Evolutionary conservation across 768 basidiomycete genomes (phyloP), one percentile per base, ranked within the genome.

Genomic region (Agaricus bisporus): DNA sequence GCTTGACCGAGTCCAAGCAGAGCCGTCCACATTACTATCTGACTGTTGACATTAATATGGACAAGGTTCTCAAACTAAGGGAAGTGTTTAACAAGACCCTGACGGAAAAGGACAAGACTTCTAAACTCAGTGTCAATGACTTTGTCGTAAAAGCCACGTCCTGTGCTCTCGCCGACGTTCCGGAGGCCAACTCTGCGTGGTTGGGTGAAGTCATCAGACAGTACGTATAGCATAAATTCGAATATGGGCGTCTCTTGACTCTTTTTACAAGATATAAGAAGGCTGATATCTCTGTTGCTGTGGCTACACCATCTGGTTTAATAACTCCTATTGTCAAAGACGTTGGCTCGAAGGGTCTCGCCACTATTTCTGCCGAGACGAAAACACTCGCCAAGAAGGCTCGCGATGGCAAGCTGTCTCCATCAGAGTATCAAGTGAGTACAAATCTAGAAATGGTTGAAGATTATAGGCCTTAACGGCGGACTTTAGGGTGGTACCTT

Each of bases 111-210:
- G 91, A 94, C 68, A 95, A 95, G 74, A 71, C 78, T 41, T 84
- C 88, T 29, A 99, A 98, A 75, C 81, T 99, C 49, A 95, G 91
- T 60, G 91, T 99, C 55, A 98, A 98, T 69, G 97, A 99, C 72
- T 99, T 99, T 67, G 82, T 99, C 63, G 84, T 98, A 65, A 99
- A 99, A 73, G 97, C 93, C 4, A 83, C 88, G 29, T 83, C 88
- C 8, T 88, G 92, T 62, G 95, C 97, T 1, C 78, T 98, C 47
- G 79, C 81, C 41, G 97, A 98, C 64, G 95, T 98, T 28, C 97
- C 97, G 43, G 97, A 98, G 68, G 95, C 86, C 60, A 99, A 99
- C 76, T 91, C 93, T 48, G 94, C 95, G 11, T 98, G 95, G 97
- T 70, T 98, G 56, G 95, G 95, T 59, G 95, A 99, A 59, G 80